Base-by-base conservation (phyloP, 2,329 filamentous ascomycete species). In the Arthroderma sp. region DNA sequence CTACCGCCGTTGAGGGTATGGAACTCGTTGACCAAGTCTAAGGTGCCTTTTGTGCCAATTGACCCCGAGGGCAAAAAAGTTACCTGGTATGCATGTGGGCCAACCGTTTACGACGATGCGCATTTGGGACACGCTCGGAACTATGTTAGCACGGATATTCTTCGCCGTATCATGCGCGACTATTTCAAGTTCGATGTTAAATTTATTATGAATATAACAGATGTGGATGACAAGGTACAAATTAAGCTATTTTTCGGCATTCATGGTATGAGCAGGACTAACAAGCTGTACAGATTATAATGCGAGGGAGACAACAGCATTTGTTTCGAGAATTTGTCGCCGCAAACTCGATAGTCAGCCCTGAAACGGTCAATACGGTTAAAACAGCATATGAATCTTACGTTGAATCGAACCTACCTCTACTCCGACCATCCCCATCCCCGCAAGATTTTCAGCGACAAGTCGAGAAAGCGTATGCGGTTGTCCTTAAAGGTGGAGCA, bases 171-270 rank as follows among this genome's bases (percentile, higher is more conserved):
- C 55, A 66, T 94, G 63, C 71, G 75, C 57, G 79, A 89, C 62
- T 89, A 91, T 65, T 93, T 94, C 61, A 77, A 78, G 49, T 91
- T 83, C 62, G 70, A 86, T 36, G 77, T 94, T 53, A 78, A 80
- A 48, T 94, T 93, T 66, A 84, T 94, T 52, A 91, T 93, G 82
- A 94, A 94, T 66, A 86, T 91, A 51, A 94, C 87, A 29, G 87
- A 89, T 56, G 75, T 89, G 34, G 83, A 87, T 54, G 80, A 84
- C 64, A 83, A 83, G 72, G 76, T 78, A 57, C 37, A 53, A 47
- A 29, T 8, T 8, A 6, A 29, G 11, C n/a, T n/a, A 27, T 1
- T 36, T 40, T 28, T 36, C 22, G 31, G 33, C 30, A 36, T 38
- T 8, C 37, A 9, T 15, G 9, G 9, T 39, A 8, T 10, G 9